These are phyloP conservation scores for Boletales sp. DNA, from an alignment of 768 basidiomycete species.

Conservation along the genomic window DNA sequence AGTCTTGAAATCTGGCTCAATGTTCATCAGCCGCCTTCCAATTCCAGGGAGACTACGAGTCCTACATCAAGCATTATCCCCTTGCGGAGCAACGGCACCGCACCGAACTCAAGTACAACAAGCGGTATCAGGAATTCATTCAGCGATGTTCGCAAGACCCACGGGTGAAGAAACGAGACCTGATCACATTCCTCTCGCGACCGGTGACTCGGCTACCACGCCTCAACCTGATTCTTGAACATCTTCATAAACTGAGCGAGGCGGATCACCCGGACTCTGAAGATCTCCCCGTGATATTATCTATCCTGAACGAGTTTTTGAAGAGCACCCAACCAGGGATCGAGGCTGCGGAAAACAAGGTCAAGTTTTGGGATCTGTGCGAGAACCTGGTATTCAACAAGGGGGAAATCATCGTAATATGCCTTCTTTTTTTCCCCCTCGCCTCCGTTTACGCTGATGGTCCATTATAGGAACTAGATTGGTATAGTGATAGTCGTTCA, in stretches of 20 bases:
- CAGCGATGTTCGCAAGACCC: conserved; percentile 59
- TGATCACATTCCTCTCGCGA: conserved; percentile 78
- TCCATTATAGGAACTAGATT: conserved; percentile 67
- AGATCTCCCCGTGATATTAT: conserved; percentile 66
- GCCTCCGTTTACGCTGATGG: conserved; percentile 2
- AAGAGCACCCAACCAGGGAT: conserved; percentile 90
- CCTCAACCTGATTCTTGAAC: conserved; percentile 68
- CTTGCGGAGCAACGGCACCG: conserved; percentile 80
- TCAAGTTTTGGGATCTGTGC: conserved; percentile 79
- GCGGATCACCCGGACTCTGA: conserved; percentile 76
- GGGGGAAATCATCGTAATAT: conserved; percentile 78
- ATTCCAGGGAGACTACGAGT: conserved; percentile 68
- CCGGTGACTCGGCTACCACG: conserved; percentile 88
- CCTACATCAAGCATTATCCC: conserved; percentile 86
- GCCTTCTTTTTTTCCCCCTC: neutral
- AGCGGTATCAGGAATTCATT: conserved; percentile 63
- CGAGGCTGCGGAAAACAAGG: conserved; percentile 85
- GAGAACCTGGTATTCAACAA: conserved; percentile 72
- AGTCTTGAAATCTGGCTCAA: conserved; percentile 14
- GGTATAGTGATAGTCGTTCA: conserved; percentile 72
- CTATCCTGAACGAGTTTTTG: conserved; percentile 65
- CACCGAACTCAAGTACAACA: conserved; percentile 67
- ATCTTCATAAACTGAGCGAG: conserved; percentile 65
- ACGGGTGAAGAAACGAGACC: conserved; percentile 68
- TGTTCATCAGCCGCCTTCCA: conserved; percentile 28